Base-by-base conservation (phyloP, 176 grass and related monocot genomes). In the Canna indica region DNA sequence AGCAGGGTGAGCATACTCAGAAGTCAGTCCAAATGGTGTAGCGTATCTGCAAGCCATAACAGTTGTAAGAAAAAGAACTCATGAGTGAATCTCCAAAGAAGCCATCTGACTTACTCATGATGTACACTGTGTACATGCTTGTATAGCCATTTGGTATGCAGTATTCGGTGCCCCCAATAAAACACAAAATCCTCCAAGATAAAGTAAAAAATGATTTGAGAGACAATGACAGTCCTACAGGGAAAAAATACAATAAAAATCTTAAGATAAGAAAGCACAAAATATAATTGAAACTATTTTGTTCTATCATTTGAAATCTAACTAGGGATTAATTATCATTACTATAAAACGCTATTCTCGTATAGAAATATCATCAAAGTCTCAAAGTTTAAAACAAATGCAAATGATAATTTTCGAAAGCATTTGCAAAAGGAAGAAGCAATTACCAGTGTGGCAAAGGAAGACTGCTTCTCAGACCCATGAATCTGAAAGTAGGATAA, bases 121-220 rank as follows among this genome's bases (percentile, higher is more conserved):
- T 70, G 68, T 7, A 70, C 68, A 70, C 68, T 70, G 44, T 70
- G 68, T 32, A 70, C 44, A 70, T 70, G 68, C 45, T 70, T 47
- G 29, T 70, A 70, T 20, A 70, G 45, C 68, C 68, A 70, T 70
- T 70, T 70, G 68, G 68, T 50, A 48, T 70, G 68, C 28, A 70
- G 45, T 48, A 70, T 48, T 32, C 68, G 29, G 68, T 70, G 68
- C 36, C 68, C 68, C 68, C 68, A 70, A 7, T 70, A 70, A 44
- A 70, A 70, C 13, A 70, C 68, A 48, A 70, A 70, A 47, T 70
- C 68, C 26, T 70, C 68, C 68, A 70, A 34, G 25, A 70, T 70
- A 27, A 70, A 70, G 68, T 70, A 70, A 30, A 70, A 70, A 22
- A 70, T 50, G 31, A 70, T 47, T 70, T 70, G 68, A 70, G 44